Percentiles rank a stretch among this genome's conserved stretches.
Evolutionary conservation across 2,329 filamentous ascomycete species (phyloP).

Genomic region (Rhynchosporium agropyri): DNA sequence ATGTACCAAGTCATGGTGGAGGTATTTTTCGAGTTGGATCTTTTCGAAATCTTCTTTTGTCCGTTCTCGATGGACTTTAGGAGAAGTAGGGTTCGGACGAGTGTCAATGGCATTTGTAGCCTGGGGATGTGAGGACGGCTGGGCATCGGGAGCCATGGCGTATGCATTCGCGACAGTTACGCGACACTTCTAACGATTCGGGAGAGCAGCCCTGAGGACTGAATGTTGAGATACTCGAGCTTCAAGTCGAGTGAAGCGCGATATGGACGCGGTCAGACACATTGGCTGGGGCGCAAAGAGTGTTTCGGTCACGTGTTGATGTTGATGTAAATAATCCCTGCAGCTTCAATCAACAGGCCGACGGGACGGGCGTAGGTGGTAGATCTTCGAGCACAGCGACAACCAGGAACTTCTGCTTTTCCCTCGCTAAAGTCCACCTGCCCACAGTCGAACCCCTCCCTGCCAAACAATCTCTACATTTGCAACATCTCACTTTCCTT

Average conservation of each 20-base stretch:
- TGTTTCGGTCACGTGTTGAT: background rate
- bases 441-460: conserved; percentile 16
- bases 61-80: conserved; percentile 38
- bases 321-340: background rate
- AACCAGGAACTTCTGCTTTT: background rate
- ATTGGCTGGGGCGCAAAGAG: background rate
- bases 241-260: conserved; percentile 16
- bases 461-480: conserved; percentile 1
- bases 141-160: conserved; percentile 41
- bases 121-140: conserved; percentile 31
- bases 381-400: background rate
- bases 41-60: conserved; percentile 45
- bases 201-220: conserved; percentile 5
- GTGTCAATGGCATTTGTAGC: conserved; percentile 27
- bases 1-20: conserved; percentile 64
- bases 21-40: conserved; percentile 63
- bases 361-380: background rate
- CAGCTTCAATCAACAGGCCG: background rate
- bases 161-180: conserved; percentile 39
- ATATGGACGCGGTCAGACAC: background rate
- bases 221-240: conserved; percentile 1
- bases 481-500: conserved; percentile 14
- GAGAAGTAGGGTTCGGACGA: conserved; percentile 28
- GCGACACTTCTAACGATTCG: conserved; percentile 22
- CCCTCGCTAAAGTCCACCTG: conserved; percentile 8